These are phyloP conservation scores for Blastobotrys proliferans DNA, from an alignment of 1,139 yeast species.

Conservation along the genomic window DNA sequence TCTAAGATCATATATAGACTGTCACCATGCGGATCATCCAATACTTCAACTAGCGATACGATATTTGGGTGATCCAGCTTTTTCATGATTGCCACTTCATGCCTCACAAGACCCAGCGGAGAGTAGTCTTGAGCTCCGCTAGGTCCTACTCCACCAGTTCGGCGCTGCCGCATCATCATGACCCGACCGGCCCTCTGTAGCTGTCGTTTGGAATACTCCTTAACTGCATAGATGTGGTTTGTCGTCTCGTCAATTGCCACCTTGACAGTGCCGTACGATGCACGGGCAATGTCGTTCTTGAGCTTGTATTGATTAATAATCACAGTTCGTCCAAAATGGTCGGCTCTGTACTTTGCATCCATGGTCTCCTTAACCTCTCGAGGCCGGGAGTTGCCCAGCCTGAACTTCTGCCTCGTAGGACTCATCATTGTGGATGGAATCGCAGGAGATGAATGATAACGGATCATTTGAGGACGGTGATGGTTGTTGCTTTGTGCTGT, in stretches of 20 bases:
- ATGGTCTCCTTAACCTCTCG: conserved; percentile 39
- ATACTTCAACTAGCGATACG: conserved; percentile 81
- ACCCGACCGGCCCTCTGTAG: conserved; percentile 46
- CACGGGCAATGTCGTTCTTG: conserved; percentile 67
- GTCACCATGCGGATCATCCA: conserved; percentile 61
- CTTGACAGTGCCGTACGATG: conserved; percentile 87
- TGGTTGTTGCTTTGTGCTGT: too few relatives aligned
- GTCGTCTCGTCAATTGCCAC: conserved; percentile 61
- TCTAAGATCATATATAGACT: conserved; percentile 72
- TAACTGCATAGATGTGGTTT: conserved; percentile 56
- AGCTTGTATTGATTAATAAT: conserved; percentile 51
- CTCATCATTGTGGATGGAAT: conserved; percentile 25
- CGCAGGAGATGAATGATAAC: conserved; percentile 36
- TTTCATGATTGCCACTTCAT: conserved; percentile 80
- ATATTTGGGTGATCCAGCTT: conserved; percentile 77
- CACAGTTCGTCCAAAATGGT: conserved; percentile 30
- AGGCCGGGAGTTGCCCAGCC: conserved; percentile 34
- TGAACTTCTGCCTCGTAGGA: conserved; percentile 37
- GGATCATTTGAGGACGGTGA: conserved; percentile 25
- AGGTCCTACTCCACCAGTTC: conserved; percentile 2
- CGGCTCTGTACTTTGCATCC: conserved; percentile 33
- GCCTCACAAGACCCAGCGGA: conserved; percentile 47
- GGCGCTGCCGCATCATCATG: conserved; percentile 31
- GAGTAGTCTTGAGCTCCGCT: conserved; percentile 11
- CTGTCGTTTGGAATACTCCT: conserved; percentile 49